Percentiles rank a stretch among this genome's conserved stretches.
phyloP scores from a whole-genome alignment of 1,284 basidiomycete species.

The Neonothopanus nambi region DNA sequence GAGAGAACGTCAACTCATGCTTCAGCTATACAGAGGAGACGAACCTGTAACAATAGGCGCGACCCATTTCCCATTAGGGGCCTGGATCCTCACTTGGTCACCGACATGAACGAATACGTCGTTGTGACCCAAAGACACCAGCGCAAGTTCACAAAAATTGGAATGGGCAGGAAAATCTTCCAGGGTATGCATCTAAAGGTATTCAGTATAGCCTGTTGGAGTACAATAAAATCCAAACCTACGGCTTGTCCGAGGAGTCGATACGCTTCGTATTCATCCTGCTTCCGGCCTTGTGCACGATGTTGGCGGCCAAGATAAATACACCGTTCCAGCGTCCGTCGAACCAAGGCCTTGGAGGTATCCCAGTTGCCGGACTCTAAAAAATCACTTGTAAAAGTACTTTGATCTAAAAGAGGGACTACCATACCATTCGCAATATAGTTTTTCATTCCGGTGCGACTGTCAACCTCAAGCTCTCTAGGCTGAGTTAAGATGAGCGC shows the following conservation, averaged over 20 bases:
- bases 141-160: slow-evolving; percentile 82
- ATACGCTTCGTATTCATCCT: slow-evolving; percentile 84
- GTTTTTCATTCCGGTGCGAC: slow-evolving; percentile 91
- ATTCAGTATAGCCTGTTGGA: slow-evolving; percentile 1
- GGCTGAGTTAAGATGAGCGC: slow-evolving; percentile 42
- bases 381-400: background rate
- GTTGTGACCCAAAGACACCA: slow-evolving; percentile 72
- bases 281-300: slow-evolving; percentile 56
- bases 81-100: slow-evolving; percentile 74
- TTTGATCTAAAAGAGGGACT: background rate
- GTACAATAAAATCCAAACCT: slow-evolving; percentile 22
- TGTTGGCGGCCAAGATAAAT: slow-evolving; percentile 66
- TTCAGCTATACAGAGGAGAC: slow-evolving; percentile 11
- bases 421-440: slow-evolving; percentile 83
- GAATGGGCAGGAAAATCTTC: slow-evolving; percentile 91
- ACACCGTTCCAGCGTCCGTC: slow-evolving; percentile 75
- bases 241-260: slow-evolving; percentile 74
- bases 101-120: slow-evolving; percentile 92
- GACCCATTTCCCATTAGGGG: slow-evolving; percentile 76
- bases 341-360: slow-evolving; percentile 83
- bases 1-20: background rate
- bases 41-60: slow-evolving; percentile 85
- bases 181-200: slow-evolving; percentile 70
- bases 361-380: slow-evolving; percentile 80
- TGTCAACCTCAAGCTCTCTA: slow-evolving; percentile 85